Conservation (phyloP, 106 monocot species). For the Platanthera zijinensis region DNA sequence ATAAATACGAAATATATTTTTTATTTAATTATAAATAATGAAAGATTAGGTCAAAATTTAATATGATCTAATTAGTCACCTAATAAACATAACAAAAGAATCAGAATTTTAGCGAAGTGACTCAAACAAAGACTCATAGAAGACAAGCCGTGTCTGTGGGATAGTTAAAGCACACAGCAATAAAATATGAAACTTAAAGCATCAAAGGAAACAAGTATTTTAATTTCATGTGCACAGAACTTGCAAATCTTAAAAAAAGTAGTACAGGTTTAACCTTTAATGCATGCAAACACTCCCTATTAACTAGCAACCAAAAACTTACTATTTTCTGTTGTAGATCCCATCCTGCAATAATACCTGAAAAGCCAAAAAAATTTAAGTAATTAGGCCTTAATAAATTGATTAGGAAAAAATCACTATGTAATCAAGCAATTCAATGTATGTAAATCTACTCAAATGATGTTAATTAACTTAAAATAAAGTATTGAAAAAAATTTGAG, state of each 20-base stretch:
- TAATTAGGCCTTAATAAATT: slow-evolving; percentile 3
- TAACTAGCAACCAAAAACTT: slow-evolving; percentile 11
- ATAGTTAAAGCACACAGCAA: not conserved
- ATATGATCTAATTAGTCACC: too few species aligned
- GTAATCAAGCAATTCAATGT: not conserved
- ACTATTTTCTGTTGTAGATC: slow-evolving; percentile 39
- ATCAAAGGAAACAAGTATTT: not conserved
- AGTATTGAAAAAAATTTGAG: not conserved
- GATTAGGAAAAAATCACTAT: not conserved
- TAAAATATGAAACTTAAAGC: not conserved
- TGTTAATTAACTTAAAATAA: not conserved
- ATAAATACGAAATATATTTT: too few species aligned
- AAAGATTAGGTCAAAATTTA: too few species aligned
- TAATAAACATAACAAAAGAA: not conserved
- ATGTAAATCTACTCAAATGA: not conserved
- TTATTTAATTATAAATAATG: too few species aligned
- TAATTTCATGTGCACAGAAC: not conserved
- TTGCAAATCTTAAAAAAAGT: not conserved
- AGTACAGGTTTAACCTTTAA: not conserved
- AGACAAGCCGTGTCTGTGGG: not conserved
- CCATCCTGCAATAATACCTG: slow-evolving; percentile 62
- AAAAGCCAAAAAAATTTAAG: slow-evolving; percentile 2
- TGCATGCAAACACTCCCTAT: not conserved
- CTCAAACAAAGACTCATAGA: not conserved
- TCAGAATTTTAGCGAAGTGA: not conserved